phyloP scores from a whole-genome alignment of 805 yeast species.

The Metschnikowia similis region DNA sequence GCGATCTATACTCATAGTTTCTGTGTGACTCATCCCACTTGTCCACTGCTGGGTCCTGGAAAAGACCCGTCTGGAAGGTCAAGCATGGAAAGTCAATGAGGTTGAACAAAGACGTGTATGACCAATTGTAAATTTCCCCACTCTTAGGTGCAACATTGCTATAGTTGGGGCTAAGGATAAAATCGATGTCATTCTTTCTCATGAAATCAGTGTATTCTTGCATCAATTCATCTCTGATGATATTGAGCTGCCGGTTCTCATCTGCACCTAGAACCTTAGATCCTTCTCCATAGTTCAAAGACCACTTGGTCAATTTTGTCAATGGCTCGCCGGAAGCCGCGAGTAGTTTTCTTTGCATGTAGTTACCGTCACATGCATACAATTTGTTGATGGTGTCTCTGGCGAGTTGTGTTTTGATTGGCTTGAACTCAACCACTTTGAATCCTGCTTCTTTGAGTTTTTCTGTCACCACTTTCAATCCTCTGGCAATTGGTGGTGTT shows the following conservation, averaged over 20 bases:
- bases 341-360: constrained; percentile 48
- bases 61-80: constrained; percentile 57
- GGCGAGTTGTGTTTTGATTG: constrained; percentile 55
- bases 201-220: constrained; percentile 53
- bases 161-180: constrained; percentile 64
- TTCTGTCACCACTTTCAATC: constrained; percentile 47
- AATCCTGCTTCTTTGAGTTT: constrained; percentile 58
- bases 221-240: constrained; percentile 54
- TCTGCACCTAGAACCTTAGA: constrained; percentile 40
- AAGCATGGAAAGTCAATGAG: constrained; percentile 67
- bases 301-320: constrained; percentile 58
- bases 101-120: constrained; percentile 74
- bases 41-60: constrained; percentile 54
- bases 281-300: constrained; percentile 56
- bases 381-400: constrained; percentile 53
- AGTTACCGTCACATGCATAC: constrained; percentile 68
- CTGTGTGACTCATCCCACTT: constrained; percentile 35
- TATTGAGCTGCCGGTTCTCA: constrained; percentile 54
- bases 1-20: constrained; percentile 39
- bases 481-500: constrained; percentile 57
- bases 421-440: constrained; percentile 51
- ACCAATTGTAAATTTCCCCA: constrained; percentile 66
- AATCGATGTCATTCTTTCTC: constrained; percentile 54
- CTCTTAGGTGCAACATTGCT: constrained; percentile 70
- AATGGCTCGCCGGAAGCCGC: constrained; percentile 67